These are phyloP conservation scores for Phytophthora sp. DNA, from an alignment of 352 stramenopile genomes.

Conservation along the genomic window DNA sequence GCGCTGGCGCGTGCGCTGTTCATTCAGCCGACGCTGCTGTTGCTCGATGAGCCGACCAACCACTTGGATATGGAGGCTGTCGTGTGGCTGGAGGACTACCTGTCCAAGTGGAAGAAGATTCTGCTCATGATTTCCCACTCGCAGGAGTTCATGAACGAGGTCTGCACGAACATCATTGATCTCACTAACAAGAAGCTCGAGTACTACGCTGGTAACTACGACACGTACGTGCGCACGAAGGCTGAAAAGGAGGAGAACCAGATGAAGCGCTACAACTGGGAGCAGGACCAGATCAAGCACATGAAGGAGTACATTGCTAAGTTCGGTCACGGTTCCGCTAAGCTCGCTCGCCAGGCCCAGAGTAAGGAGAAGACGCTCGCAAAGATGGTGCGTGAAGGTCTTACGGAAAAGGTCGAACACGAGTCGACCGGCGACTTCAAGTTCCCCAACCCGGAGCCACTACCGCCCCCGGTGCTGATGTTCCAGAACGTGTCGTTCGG, in stretches of 20 bases:
- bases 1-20: slow-evolving; percentile 97
- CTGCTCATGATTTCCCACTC: slow-evolving; percentile 98
- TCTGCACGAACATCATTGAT: slow-evolving; percentile 98
- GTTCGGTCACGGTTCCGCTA: slow-evolving; percentile 98
- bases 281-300: slow-evolving; percentile 98
- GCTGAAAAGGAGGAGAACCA: slow-evolving; percentile 98
- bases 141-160: slow-evolving; percentile 99
- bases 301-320: slow-evolving; percentile 99
- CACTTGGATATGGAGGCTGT: slow-evolving; percentile 98
- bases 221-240: slow-evolving; percentile 97
- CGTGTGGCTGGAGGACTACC: slow-evolving; percentile 98
- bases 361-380: slow-evolving; percentile 98
- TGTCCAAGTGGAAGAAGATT: slow-evolving; percentile 97
- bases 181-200: slow-evolving; percentile 95
- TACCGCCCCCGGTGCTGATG: slow-evolving; percentile 96
- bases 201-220: slow-evolving; percentile 99
- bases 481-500: slow-evolving; percentile 98
- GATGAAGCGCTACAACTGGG: slow-evolving; percentile 98
- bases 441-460: slow-evolving; percentile 95
- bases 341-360: slow-evolving; percentile 97
- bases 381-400: slow-evolving; percentile 97
- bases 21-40: slow-evolving; percentile 94
- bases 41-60: slow-evolving; percentile 97
- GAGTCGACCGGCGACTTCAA: slow-evolving; percentile 94
- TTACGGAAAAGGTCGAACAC: slow-evolving; percentile 94